Conservation (phyloP, 345 rosid genomes). For the Citrus reticulata region DNA sequence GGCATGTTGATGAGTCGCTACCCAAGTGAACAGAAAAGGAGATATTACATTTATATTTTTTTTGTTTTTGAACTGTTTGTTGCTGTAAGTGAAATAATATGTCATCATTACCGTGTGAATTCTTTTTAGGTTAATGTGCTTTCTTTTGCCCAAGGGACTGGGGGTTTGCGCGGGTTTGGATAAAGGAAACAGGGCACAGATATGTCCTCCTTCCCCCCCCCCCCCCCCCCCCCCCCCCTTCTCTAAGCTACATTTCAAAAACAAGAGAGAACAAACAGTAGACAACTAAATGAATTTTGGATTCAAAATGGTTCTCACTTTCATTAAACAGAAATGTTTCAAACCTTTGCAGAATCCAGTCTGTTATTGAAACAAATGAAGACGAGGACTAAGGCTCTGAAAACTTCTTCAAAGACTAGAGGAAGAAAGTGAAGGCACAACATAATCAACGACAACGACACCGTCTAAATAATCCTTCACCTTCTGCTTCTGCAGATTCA, state of each 20-base stretch:
- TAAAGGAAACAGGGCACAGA: too few species aligned
- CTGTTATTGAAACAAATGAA: neutral
- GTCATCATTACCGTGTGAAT: neutral
- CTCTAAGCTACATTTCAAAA: too few species aligned
- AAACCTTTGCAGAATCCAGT: neutral
- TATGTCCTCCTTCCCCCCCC: too few species aligned
- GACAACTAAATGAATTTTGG: neutral
- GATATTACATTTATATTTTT: neutral
- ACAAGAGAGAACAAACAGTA: neutral
- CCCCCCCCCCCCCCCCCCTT: too few species aligned
- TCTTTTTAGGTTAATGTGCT: neutral
- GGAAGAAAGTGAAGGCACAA: slow-evolving; percentile 45
- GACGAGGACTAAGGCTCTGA: neutral
- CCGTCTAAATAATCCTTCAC: slow-evolving; percentile 54
- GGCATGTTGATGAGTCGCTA: neutral
- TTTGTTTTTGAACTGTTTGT: neutral
- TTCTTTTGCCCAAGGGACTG: neutral
- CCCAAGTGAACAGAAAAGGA: neutral
- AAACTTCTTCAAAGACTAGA: slow-evolving; percentile 23
- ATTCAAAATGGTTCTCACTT: neutral
- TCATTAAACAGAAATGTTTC: neutral
- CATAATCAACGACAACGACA: slow-evolving; percentile 55
- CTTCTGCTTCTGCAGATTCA: slow-evolving; percentile 45
- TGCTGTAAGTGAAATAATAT: neutral
- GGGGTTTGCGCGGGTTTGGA: too few species aligned